Base-by-base conservation (phyloP, 495 filamentous ascomycete species). In the Stereocaulon alpinum region DNA sequence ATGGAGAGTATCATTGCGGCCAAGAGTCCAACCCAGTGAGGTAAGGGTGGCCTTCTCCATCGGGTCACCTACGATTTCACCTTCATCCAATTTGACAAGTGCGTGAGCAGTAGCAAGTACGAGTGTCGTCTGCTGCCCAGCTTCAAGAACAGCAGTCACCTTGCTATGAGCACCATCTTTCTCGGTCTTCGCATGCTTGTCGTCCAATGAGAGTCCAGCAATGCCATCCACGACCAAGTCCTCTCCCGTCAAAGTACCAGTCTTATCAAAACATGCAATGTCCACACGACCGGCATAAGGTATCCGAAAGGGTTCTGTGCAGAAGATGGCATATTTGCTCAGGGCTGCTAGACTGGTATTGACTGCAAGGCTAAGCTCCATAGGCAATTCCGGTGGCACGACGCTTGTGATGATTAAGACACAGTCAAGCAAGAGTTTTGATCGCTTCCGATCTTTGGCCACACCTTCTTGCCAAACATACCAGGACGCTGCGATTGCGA, bases 381-480 rank as follows among this genome's bases (percentile, higher is more conserved):
- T 99, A 17, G 93, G 93, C 61, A 99, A 80, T 68, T 99, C 93
- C 9, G 93, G 93, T 20, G 93, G 93, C 4, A 99, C 93, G 56
- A 99, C 93, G 68, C 89, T 95, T 20, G 93, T 99, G 63, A 97
- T 80, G 66, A 99, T 99, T 60, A 99, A 82, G 65, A 99, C 84
- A 73, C 93, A 99, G 72, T 99, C 93, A 55, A 99, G 82, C 59
- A 99, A 80, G 34, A 99, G 80, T 80, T 99, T 99, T 22, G 90
- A 96, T 59, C 93, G 84, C 78, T 97, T 96, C 66, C 93, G 85
- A 70, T 97, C 92, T 74, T 86, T 86, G 57, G 79, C 73, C 41
- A 97, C 91, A 73, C 93, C 93, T 72, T 99, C 92, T 60, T 90
- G 82, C 93, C 93, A 99, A 51, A 99, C 93, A 70, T 99, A 99